Evolutionary conservation across 495 filamentous ascomycete species (phyloP).

Genomic region (Aspergillus biplanus): DNA sequence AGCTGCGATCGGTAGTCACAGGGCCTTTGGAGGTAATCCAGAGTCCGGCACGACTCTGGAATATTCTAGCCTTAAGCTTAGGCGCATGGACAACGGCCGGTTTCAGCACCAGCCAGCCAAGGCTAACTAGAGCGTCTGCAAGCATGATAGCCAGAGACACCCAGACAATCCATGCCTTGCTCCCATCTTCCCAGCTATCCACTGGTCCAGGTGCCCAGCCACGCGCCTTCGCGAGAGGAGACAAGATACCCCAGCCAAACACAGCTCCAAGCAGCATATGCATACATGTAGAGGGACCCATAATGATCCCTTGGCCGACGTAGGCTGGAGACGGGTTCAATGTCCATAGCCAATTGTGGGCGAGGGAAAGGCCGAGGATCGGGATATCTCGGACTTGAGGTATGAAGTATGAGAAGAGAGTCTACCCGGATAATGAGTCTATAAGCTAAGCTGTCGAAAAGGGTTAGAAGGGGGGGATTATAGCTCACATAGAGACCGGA

Average conservation of each 20-base stretch:
- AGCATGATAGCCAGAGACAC: slow-evolving; percentile 95
- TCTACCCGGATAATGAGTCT: slow-evolving; percentile 48
- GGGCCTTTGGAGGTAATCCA: slow-evolving; percentile 31
- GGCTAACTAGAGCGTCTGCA: slow-evolving; percentile 84
- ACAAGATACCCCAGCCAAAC: slow-evolving; percentile 89
- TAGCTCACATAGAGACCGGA: slow-evolving; percentile 57
- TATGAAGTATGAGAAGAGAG: slow-evolving; percentile 89
- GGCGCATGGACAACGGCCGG: slow-evolving; percentile 55
- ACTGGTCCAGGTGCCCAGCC: slow-evolving; percentile 92
- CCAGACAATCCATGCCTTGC: slow-evolving; percentile 99
- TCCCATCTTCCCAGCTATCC: slow-evolving; percentile 83
- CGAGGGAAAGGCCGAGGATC: slow-evolving; percentile 75
- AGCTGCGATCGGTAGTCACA: slow-evolving; percentile 21
- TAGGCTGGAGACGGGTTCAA: slow-evolving; percentile 96
- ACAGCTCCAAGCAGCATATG: slow-evolving; percentile 95
- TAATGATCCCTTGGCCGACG: slow-evolving; percentile 78
- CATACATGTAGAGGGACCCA: slow-evolving; percentile 86
- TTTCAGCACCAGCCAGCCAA: slow-evolving; percentile 76
- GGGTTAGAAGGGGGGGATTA: not conserved
- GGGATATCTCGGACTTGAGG: slow-evolving; percentile 84
- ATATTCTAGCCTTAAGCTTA: slow-evolving; percentile 34
- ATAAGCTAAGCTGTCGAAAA: not conserved
- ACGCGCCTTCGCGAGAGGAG: slow-evolving; percentile 79
- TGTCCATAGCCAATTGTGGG: slow-evolving; percentile 88
- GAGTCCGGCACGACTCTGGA: slow-evolving; percentile 31